These are phyloP conservation scores for Nakaseomyces nivariensis DNA, from an alignment of 1,139 yeast genomes.

Conservation along the genomic window DNA sequence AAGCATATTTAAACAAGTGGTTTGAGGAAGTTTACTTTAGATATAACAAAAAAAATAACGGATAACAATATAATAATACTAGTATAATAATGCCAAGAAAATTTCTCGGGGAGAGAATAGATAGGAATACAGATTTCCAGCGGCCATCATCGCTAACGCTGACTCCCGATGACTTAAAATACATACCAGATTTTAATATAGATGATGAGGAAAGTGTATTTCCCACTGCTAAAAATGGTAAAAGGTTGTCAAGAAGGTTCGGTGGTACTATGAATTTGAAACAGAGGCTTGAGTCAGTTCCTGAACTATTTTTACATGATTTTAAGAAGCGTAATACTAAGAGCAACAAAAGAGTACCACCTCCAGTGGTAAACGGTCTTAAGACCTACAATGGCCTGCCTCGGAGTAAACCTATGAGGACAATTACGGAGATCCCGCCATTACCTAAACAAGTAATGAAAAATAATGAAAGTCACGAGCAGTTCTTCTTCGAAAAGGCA, in stretches of 20 bases:
- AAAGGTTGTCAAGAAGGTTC: conserved; percentile 18
- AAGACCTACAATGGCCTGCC: background rate
- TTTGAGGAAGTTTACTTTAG: too few relatives aligned
- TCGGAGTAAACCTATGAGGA: background rate
- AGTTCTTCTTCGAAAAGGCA: background rate
- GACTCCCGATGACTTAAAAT: conserved; percentile 21
- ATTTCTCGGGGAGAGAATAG: conserved; percentile 24
- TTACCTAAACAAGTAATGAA: background rate
- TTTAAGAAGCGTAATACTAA: conserved; percentile 11
- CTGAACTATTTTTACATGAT: conserved; percentile 23
- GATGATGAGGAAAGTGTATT: conserved; percentile 3
- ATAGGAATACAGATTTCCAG: conserved; percentile 18
- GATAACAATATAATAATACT: background rate
- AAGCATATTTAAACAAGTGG: too few relatives aligned
- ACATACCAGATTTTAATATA: conserved; percentile 14
- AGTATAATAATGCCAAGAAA: conserved; percentile 20
- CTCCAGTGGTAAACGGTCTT: background rate
- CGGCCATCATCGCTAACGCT: conserved; percentile 26
- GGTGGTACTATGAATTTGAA: conserved; percentile 24
- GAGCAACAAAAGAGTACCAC: background rate
- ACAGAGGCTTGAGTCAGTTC: conserved; percentile 26
- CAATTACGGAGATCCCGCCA: background rate
- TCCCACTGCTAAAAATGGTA: conserved; percentile 5
- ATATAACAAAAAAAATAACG: background rate
- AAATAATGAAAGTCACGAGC: background rate